phyloP scores from a whole-genome alignment of 345 rosid species.

The Populus tremula region DNA sequence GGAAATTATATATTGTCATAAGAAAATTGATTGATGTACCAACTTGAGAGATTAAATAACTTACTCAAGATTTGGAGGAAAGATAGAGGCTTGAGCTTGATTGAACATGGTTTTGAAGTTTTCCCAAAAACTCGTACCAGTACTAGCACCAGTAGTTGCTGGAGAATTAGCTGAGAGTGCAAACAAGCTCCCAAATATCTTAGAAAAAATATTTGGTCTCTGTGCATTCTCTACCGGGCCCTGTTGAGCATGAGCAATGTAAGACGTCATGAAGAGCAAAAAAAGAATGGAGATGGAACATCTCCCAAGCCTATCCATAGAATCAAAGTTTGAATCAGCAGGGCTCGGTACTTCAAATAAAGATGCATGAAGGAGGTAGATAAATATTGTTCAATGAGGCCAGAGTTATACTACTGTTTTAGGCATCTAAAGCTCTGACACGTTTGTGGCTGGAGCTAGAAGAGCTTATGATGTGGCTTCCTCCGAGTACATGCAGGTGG shows the following conservation, averaged over 20 bases:
- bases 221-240: neutral
- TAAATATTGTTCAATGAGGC: neutral
- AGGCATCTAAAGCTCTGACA: neutral
- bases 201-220: neutral
- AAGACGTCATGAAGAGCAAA: neutral
- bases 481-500: neutral
- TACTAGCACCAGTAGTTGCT: neutral
- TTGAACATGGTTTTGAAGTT: neutral
- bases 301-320: no score
- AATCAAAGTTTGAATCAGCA: no score
- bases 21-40: neutral
- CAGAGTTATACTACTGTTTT: neutral
- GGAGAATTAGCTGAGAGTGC: neutral
- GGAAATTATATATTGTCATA: neutral
- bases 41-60: neutral
- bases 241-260: neutral
- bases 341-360: no score
- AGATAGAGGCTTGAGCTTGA: neutral
- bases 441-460: no score
- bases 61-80: constrained; percentile 15
- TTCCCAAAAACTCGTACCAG: neutral
- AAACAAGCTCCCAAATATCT: neutral
- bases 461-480: neutral
- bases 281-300: neutral
- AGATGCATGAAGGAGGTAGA: no score